A percentile compares a stretch with the other conserved stretches of the same genome.
phyloP scores from a whole-genome alignment of 1,284 basidiomycete species.

The Sanghuangporus baumii region DNA sequence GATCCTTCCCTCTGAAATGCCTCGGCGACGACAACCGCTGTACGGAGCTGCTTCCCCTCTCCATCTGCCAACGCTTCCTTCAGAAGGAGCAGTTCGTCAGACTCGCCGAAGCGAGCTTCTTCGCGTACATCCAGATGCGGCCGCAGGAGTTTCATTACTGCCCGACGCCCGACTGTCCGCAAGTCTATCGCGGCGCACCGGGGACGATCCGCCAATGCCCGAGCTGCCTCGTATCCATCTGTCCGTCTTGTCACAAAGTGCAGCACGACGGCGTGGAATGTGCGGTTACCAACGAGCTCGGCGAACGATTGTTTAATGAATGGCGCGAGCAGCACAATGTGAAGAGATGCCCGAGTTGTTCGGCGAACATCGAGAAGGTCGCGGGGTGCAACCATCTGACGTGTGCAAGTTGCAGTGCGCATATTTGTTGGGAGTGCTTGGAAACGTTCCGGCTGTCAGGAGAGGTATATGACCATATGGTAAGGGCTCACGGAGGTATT shows the following conservation, averaged over 20 bases:
- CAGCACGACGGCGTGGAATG: slow-evolving; percentile 63
- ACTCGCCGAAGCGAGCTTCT: slow-evolving; percentile 51
- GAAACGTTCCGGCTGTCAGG: slow-evolving; percentile 21
- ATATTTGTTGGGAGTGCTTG: slow-evolving; percentile 33
- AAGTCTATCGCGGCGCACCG: slow-evolving; percentile 55
- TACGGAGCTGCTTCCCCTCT: slow-evolving; percentile 43
- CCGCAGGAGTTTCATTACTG: slow-evolving; percentile 62
- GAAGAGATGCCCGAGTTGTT: slow-evolving; percentile 32
- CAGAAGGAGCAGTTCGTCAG: slow-evolving; percentile 44
- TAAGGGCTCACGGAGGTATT: slow-evolving; percentile 10
- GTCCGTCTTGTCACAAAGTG: slow-evolving; percentile 57
- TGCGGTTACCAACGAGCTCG: slow-evolving; percentile 43
- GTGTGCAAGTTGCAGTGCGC: slow-evolving; percentile 26
- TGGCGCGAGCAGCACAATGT: slow-evolving; percentile 29
- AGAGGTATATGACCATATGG: slow-evolving; percentile 26
- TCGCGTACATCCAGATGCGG: slow-evolving; percentile 46
- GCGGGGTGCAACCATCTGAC: slow-evolving; percentile 32
- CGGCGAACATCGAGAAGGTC: slow-evolving; percentile 29
- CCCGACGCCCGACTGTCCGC: slow-evolving; percentile 68
- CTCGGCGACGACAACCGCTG: slow-evolving; percentile 58
- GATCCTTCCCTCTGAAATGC: slow-evolving; percentile 62
- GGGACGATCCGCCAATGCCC: slow-evolving; percentile 61
- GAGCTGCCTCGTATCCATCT: slow-evolving; percentile 62
- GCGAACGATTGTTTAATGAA: slow-evolving; percentile 28
- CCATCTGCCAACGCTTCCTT: slow-evolving; percentile 43